These are phyloP conservation scores for Aspergillus niger DNA, from an alignment of 2,329 filamentous ascomycete genomes.

Conservation along the genomic window DNA sequence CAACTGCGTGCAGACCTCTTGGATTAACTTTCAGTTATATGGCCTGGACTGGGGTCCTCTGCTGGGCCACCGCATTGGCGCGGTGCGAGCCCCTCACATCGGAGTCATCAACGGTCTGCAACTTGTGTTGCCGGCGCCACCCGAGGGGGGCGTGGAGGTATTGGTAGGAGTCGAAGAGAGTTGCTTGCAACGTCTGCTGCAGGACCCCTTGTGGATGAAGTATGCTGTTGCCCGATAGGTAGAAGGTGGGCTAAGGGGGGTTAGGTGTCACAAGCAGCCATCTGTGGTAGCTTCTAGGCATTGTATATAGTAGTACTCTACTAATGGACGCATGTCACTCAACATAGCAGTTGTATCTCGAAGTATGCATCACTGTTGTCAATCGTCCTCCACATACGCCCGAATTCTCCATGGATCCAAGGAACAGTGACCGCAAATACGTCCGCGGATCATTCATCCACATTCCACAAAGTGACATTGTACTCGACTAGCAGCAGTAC, in stretches of 20 bases:
- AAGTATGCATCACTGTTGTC: too few relatives aligned
- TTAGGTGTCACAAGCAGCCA: not conserved
- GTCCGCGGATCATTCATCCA: too few relatives aligned
- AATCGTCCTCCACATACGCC: too few relatives aligned
- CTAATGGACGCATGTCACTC: too few relatives aligned
- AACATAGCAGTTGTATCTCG: too few relatives aligned
- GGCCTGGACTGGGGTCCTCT: constrained; percentile 36
- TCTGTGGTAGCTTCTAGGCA: too few relatives aligned
- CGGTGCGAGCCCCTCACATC: constrained; percentile 35
- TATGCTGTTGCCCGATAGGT: constrained; percentile 17
- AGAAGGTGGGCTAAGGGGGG: too few relatives aligned
- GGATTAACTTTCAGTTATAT: constrained; percentile 38
- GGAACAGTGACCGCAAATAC: too few relatives aligned
- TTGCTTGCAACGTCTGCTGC: constrained; percentile 30
- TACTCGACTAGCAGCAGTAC: too few relatives aligned
- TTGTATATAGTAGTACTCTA: too few relatives aligned
- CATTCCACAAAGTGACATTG: too few relatives aligned
- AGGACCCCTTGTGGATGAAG: constrained; percentile 35
- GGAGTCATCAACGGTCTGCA: constrained; percentile 38
- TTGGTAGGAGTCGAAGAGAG: constrained; percentile 37
- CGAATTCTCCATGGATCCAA: too few relatives aligned
- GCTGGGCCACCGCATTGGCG: constrained; percentile 31
- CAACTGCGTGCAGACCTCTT: constrained; percentile 39
- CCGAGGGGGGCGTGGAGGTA: constrained; percentile 38
- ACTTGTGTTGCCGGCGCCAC: constrained; percentile 35